Conservation (phyloP, 345 rosid genomes). For the Eucalyptus viminalis region DNA sequence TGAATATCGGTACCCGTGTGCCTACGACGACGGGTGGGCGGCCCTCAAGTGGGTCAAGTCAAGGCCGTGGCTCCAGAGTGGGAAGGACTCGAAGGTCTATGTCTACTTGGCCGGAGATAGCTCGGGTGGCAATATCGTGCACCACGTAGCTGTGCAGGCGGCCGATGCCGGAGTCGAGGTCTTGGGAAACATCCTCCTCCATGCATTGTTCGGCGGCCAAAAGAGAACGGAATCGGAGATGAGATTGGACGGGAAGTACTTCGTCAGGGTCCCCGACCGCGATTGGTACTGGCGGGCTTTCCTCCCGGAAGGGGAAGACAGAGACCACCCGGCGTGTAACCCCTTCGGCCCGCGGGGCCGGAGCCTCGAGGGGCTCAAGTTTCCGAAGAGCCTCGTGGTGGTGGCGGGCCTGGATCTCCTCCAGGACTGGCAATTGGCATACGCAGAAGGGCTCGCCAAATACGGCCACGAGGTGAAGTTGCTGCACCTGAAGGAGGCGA, state of each 20-base stretch:
- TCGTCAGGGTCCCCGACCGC: conserved; percentile 2
- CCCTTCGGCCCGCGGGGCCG: conserved; percentile 5
- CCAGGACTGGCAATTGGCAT: conserved; percentile 9
- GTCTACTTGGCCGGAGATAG: conserved; percentile 10
- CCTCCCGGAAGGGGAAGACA: conserved; percentile 9
- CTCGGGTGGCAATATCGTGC: conserved; percentile 11
- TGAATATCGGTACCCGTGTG: conserved; percentile 15
- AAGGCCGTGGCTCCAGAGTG: conserved; percentile 3
- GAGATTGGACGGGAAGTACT: conserved; percentile 8
- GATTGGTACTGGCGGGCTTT: conserved; percentile 18
- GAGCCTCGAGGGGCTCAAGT: not conserved
- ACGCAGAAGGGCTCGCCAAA: conserved; percentile 6
- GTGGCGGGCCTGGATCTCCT: conserved; percentile 7
- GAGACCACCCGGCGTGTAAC: conserved; percentile 15
- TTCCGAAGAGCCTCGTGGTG: conserved; percentile 10
- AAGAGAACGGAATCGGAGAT: conserved; percentile 9
- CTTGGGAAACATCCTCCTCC: conserved; percentile 5
- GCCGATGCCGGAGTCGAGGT: conserved; percentile 1
- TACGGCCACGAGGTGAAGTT: conserved; percentile 11
- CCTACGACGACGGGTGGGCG: conserved; percentile 14
- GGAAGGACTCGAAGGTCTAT: conserved; percentile 3
- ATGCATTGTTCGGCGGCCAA: conserved; percentile 7
- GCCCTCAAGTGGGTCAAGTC: conserved; percentile 9
- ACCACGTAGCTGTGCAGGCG: conserved; percentile 6
- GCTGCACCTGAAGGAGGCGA: conserved; percentile 11